Conservation (phyloP, 2,329 filamentous ascomycete species). For the Sporothrix mexicana region DNA sequence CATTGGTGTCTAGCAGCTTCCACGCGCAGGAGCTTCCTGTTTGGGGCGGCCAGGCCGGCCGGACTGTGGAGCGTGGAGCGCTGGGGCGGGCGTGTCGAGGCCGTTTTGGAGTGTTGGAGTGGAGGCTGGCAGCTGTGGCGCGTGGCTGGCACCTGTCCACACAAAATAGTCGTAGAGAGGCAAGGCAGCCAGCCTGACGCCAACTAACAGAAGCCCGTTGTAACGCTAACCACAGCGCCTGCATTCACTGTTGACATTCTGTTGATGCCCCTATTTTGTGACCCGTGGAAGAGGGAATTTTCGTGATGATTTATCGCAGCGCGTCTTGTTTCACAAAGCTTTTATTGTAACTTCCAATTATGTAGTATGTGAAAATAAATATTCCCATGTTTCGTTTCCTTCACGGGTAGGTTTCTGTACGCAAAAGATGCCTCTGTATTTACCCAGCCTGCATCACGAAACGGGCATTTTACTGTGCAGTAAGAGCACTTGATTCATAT, state of each 20-base stretch:
- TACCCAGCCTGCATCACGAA: neutral
- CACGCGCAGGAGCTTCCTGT: constrained; percentile 33
- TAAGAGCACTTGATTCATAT: no score
- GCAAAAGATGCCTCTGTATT: neutral
- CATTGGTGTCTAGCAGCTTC: constrained; percentile 31
- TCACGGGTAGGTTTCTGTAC: no score
- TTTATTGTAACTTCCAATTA: no score
- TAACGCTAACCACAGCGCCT: neutral
- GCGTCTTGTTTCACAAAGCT: no score
- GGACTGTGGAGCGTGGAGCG: neutral
- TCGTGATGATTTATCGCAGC: no score
- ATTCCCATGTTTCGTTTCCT: no score
- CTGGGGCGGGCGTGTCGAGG: neutral
- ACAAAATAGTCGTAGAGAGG: neutral
- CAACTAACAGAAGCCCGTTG: neutral
- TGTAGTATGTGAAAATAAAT: no score
- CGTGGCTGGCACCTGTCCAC: constrained; percentile 17
- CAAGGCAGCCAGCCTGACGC: constrained; percentile 21
- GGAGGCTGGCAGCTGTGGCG: constrained; percentile 7
- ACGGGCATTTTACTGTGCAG: neutral
- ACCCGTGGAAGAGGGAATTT: no score
- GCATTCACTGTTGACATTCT: neutral
- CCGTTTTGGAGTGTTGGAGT: neutral
- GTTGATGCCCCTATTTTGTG: neutral
- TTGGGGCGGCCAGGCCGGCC: constrained; percentile 22